phyloP scores from a whole-genome alignment of 179 eudicot genomes.

The Vitellaria paradoxa region DNA sequence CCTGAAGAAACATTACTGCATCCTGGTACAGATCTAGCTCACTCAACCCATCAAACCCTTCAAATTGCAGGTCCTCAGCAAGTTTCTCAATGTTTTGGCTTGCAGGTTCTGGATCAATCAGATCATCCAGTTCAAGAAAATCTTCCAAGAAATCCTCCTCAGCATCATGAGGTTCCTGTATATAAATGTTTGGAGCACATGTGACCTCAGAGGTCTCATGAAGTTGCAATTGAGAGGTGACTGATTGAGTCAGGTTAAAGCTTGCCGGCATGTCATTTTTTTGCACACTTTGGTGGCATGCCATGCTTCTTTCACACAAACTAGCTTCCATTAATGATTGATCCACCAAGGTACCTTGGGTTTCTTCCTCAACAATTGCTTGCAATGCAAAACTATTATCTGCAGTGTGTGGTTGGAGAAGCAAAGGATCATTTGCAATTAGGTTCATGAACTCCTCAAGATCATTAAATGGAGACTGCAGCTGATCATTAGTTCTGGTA shows the following conservation, averaged over 20 bases:
- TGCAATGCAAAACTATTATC: slow-evolving; percentile 24
- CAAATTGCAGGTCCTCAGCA: slow-evolving; percentile 18
- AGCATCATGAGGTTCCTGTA: slow-evolving; percentile 5
- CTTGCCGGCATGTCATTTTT: slow-evolving; percentile 11
- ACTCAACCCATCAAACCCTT: slow-evolving; percentile 33
- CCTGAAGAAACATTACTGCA: slow-evolving; percentile 20
- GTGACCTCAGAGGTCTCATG: slow-evolving; percentile 33
- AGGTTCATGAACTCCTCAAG: slow-evolving; percentile 49
- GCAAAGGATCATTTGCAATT: slow-evolving; percentile 28
- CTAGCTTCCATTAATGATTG: slow-evolving; percentile 20
- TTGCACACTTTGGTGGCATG: slow-evolving; percentile 13
- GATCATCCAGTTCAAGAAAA: slow-evolving; percentile 55
- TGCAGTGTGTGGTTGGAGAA: slow-evolving; percentile 25
- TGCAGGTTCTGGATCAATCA: slow-evolving; percentile 27
- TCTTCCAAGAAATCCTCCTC: slow-evolving; percentile 34
- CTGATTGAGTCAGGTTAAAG: slow-evolving; percentile 24
- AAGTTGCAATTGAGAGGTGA: slow-evolving; percentile 19
- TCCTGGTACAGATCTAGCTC: slow-evolving; percentile 36
- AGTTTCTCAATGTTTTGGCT: slow-evolving; percentile 15
- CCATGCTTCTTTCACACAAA: slow-evolving; percentile 9
- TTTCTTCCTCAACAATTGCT: slow-evolving; percentile 23
- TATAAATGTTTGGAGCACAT: slow-evolving; percentile 18
- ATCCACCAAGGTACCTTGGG: slow-evolving; percentile 21
- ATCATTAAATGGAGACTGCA: slow-evolving; percentile 25
- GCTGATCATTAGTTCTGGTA: slow-evolving; percentile 17